These are phyloP conservation scores for Carallia pectinifolia DNA, from an alignment of 345 rosid species.

Conservation along the genomic window DNA sequence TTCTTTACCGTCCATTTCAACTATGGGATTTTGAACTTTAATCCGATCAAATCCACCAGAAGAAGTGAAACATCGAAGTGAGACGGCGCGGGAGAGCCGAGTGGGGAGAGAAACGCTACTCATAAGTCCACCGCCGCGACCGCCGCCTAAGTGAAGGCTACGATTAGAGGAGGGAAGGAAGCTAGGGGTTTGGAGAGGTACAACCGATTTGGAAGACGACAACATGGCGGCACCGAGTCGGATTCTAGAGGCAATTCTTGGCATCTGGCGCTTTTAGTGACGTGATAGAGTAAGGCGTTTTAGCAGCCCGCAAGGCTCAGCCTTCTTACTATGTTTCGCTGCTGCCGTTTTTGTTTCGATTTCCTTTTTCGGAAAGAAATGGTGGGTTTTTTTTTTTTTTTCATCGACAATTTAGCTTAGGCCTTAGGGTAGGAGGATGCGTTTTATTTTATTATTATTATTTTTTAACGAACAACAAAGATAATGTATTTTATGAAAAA, in stretches of 20 bases:
- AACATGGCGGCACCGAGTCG: slow-evolving; percentile 27
- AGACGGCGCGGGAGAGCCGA: slow-evolving; percentile 16
- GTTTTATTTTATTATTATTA: too few relatives aligned
- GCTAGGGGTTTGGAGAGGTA: neutral
- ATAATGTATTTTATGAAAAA: too few relatives aligned
- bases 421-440: too few relatives aligned
- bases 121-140: slow-evolving; percentile 2
- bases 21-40: slow-evolving; percentile 39
- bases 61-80: slow-evolving; percentile 39
- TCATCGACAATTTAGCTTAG: too few relatives aligned
- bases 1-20: slow-evolving; percentile 48
- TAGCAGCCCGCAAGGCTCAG: neutral
- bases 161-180: slow-evolving; percentile 15
- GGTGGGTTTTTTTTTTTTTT: neutral
- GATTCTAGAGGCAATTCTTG: neutral
- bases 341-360: neutral
- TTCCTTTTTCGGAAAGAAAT: neutral
- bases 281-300: neutral
- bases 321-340: neutral
- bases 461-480: too few relatives aligned
- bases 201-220: slow-evolving; percentile 22
- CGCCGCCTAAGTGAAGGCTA: neutral
- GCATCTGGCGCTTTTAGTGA: neutral
- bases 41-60: slow-evolving; percentile 33
- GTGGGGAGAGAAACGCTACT: slow-evolving; percentile 19